Base-by-base conservation (phyloP, 108 stramenopile species). In the Cylindrotheca closterium region DNA sequence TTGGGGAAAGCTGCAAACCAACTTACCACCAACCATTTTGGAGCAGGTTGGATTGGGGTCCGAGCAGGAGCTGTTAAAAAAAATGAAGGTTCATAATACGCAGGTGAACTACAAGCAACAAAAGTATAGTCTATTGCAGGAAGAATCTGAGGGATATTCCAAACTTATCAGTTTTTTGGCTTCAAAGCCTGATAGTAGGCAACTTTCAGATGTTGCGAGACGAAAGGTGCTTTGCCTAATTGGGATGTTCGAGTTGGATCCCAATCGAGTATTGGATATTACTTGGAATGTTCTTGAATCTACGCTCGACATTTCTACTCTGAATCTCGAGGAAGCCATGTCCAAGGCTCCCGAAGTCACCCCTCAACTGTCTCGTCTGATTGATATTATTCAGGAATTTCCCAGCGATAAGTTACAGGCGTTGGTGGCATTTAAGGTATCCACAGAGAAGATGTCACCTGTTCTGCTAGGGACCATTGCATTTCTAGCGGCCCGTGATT, bases 241-340 rank as follows among this genome's bases (percentile, higher is more conserved):
- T 26, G 98, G 96, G 15, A 79, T 84, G 46, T 99, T 98, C 69
- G 93, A 95, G 64, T 62, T 99, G 5, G 98, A 99, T 80, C 98
- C 98, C 32, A 96, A 96, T 80, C 83, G 97, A 30, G 88, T 86
- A 0, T 30, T 96, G 30, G 96, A 98, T 73, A 49, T 98, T 33
- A 42, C 78, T 2, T 61, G 97, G 30, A 93, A 97, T 56, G 81
- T 80, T 1, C 67, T 96, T 62, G 96, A 96, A 78, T 63, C 59
- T 27, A 69, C 70, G 48, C 62, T 84, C 30, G 55, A 71, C 42
- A 57, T 54, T 4, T 30, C 58, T 8, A 56, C 72, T 22, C 31
- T 48, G 1, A 18, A 25, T 0, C 29, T 15, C 19, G 47, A 55
- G 3, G 30, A 29, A 10, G 18, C 3, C 2, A 3, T 45, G 22